These are phyloP conservation scores for Ceratocystis lukuohia DNA, from an alignment of 2,329 filamentous ascomycete genomes.

Conservation along the genomic window DNA sequence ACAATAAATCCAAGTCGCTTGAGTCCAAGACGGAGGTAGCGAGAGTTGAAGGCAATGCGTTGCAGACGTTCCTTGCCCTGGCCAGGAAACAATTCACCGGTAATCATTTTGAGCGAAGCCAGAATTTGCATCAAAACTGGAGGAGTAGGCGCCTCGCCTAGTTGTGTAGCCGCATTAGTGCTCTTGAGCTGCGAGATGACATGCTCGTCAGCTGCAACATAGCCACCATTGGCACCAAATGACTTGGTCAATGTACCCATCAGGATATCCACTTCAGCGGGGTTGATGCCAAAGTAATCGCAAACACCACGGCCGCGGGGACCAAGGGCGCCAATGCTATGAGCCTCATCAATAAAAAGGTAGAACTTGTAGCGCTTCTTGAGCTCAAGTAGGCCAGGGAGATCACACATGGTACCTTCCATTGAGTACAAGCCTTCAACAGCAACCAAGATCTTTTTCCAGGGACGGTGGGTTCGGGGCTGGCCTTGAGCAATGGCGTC, in stretches of 20 bases:
- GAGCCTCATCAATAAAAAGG: conserved; percentile 90
- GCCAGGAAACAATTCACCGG: conserved; percentile 71
- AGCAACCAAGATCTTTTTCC: conserved; percentile 97
- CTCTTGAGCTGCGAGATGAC: conserved; percentile 85
- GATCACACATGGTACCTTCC: conserved; percentile 97
- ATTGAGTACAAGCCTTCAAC: conserved; percentile 98
- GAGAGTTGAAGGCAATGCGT: conserved; percentile 93
- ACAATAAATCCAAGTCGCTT: conserved; percentile 96
- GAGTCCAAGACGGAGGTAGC: conserved; percentile 91
- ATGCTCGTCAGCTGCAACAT: conserved; percentile 75
- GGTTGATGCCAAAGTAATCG: conserved; percentile 90
- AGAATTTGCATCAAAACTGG: conserved; percentile 85
- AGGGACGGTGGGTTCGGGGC: conserved; percentile 92
- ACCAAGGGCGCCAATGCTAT: conserved; percentile 86
- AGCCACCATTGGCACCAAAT: conserved; percentile 94
- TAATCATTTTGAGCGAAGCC: conserved; percentile 74
- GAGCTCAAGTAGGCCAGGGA: conserved; percentile 74
- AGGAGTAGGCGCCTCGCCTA: conserved; percentile 76
- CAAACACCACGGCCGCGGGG: conserved; percentile 84
- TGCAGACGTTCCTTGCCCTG: conserved; percentile 93
- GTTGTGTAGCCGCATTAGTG: conserved; percentile 74
- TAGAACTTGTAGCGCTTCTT: conserved; percentile 97
- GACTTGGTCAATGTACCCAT: conserved; percentile 99
- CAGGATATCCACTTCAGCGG: conserved; percentile 77
- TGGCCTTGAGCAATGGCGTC: conserved; percentile 94